Evolutionary conservation across 441 rosid species (phyloP).

Genomic region (Dalechampia spathulata): DNA sequence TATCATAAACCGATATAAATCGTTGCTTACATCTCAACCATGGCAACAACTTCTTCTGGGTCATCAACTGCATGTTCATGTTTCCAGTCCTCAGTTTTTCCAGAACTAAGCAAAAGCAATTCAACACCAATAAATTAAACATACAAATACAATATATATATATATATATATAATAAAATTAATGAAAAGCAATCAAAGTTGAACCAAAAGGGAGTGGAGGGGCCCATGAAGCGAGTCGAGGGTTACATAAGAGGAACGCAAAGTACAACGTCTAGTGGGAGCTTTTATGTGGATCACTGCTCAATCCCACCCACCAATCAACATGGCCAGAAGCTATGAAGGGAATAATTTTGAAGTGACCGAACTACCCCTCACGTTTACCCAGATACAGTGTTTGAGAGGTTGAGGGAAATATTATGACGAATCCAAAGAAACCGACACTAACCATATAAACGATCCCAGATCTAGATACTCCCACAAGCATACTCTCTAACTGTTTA

Average conservation of each 20-base stretch:
- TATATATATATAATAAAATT: too few relatives aligned
- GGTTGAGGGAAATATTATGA: neutral
- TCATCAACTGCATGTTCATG: slow-evolving; percentile 64
- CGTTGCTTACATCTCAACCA: slow-evolving; percentile 71
- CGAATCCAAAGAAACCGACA: neutral
- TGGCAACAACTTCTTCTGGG: slow-evolving; percentile 63
- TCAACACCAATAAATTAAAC: neutral
- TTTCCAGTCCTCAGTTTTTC: slow-evolving; percentile 24
- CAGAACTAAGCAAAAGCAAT: slow-evolving; percentile 34
- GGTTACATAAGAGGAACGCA: too few relatives aligned
- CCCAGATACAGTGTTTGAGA: neutral
- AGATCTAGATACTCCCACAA: slow-evolving; percentile 51
- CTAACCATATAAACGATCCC: slow-evolving; percentile 52
- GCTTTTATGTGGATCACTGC: slow-evolving; percentile 30
- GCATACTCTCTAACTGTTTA: neutral
- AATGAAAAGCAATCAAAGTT: neutral
- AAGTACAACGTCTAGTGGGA: slow-evolving; percentile 8
- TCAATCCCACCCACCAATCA: slow-evolving; percentile 22
- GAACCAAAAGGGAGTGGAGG: neutral
- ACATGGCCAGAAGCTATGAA: slow-evolving; percentile 9
- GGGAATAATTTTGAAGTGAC: too few relatives aligned
- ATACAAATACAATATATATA: too few relatives aligned
- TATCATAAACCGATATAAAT: too few relatives aligned
- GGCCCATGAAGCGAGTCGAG: neutral
- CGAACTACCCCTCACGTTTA: slow-evolving; percentile 7